Base-by-base conservation (phyloP, 768 basidiomycete species). In the Serpula lacrymans region DNA sequence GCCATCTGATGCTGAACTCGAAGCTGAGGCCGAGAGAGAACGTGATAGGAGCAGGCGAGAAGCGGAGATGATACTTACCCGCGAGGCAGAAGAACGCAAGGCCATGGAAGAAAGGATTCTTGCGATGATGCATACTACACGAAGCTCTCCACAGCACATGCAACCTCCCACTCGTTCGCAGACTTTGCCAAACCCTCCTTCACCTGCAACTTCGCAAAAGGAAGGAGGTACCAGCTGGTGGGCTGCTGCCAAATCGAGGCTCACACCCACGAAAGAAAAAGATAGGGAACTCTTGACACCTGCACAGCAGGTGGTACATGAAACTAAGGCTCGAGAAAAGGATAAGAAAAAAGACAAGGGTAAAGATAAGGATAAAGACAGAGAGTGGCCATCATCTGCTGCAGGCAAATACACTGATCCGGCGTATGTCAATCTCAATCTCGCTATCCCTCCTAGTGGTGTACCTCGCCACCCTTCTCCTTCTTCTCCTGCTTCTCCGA, bases 281-380 rank as follows among this genome's bases (percentile, higher is more conserved):
- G 31, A 33, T 18, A 33, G n/a, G 31, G 78, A 85, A 11, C 60
- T 68, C 1, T 77, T 88, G n/a, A 91, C 89, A 0, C 87, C 88
- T 7, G 88, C 89, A 0, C 88, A 91, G 52, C 87, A 88, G 50
- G 71, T 92, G 39, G 80, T 90, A 34, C 71, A 75, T 42, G 88
- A 91, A 6, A 68, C 84, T 13, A 87, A 89, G 54, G 67, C 75
- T 14, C 71, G 77, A 30, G 77, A 84, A 40, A 82, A 78, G 53
- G 78, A 79, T 35, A 60, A 65, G 50, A 70, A 62, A 45, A 56
- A 51, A 13, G 23, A 50, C 1, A 71, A 68, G 39, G 65, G 58
- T 20, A 74, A 73, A 48, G 69, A 66, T 37, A 75, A 71, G 51
- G 74, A 66, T 36, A 51, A 71, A 62, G 54, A 57, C 42, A 51